Evolutionary conservation across 768 basidiomycete genomes (phyloP), one percentile per base, ranked within the genome.

Genomic region (Sistotremastrum suecicum): DNA sequence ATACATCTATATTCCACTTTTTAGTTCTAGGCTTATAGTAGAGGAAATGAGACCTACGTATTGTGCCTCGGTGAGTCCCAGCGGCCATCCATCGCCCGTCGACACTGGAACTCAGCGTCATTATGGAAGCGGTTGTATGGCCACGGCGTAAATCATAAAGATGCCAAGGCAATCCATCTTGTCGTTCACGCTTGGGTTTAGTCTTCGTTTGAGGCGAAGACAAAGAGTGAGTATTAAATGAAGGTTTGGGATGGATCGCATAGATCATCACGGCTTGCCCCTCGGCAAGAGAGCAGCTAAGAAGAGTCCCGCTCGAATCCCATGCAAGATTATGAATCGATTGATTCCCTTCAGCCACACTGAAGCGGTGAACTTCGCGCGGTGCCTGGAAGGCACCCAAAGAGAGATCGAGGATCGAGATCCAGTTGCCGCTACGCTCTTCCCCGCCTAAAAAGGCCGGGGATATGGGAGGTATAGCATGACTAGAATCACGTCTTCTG

Each of bases 91-190:
- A 88, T 34, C 78, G 60, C 9, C 78, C 79, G 53, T 80, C 79
- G 3, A 57, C 50, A 37, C 69, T 67, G 70, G 75, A 77, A 29
- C 61, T 63, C 8, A 80, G 61, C 8, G 60, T 61, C 44, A 78
- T 74, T 9, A 89, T 70, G 4, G 74, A 61, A 4, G 78, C 83
- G 3, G 68, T 66, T n/a, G 83, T 85, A 29, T 73, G 65, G 4
- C 86, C 86, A n/a, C 85, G 67, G 39, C 71, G 66, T 20, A 90
- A 63, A 49, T 76, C 73, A 50, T 89, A 89, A 47, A 81, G 48
- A 50, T 80, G 79, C 63, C 67, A 71, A 5, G 71, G 66, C 9
- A 57, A 53, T 30, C 57, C 47, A 45, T 50, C 46, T 47, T 53
- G 51, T 41, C 44, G 48, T 37, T 39, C 47, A 34, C 20, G 29